Evolutionary conservation across 2,329 filamentous ascomycete genomes (phyloP).

Genomic region (Fusarium ramigenum): DNA sequence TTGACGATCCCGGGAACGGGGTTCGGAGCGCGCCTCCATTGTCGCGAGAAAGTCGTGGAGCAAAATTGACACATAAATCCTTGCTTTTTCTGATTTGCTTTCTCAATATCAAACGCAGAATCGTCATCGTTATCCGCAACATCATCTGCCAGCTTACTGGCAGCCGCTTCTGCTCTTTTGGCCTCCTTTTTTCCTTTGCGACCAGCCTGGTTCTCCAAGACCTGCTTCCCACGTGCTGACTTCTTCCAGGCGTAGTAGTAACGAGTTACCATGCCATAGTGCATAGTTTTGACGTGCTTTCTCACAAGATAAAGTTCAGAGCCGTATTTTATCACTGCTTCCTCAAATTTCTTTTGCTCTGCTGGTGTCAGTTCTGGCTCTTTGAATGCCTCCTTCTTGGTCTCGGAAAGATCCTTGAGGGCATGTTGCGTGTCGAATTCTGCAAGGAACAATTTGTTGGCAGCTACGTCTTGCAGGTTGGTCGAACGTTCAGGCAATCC

Average conservation of each 20-base stretch:
- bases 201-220: conserved; percentile 90
- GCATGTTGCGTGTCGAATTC: conserved; percentile 78
- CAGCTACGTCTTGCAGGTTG: conserved; percentile 86
- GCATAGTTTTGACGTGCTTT: conserved; percentile 84
- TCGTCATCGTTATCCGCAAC: conserved; percentile 93
- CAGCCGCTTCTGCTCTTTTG: conserved; percentile 74
- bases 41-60: conserved; percentile 77
- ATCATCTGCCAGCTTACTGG: conserved; percentile 85
- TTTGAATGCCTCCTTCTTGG: conserved; percentile 78
- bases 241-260: conserved; percentile 99
- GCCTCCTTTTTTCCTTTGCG: conserved; percentile 91
- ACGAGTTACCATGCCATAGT: conserved; percentile 82
- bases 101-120: conserved; percentile 92
- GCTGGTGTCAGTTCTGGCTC: conserved; percentile 82
- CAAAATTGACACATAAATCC: conserved; percentile 96
- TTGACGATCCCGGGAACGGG: conserved; percentile 76
- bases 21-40: conserved; percentile 91
- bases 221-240: conserved; percentile 80
- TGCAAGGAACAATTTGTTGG: conserved; percentile 76
- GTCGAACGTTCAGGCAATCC: conserved; percentile 81
- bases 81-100: conserved; percentile 81
- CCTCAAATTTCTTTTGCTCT: conserved; percentile 91
- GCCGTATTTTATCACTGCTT: conserved; percentile 87
- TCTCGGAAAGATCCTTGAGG: conserved; percentile 72
- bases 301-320: conserved; percentile 88